A percentile compares a stretch with the other conserved stretches of the same genome.
Conservation (phyloP, 2,329 filamentous ascomycete species). For the Beauveria scarabaeidicola region DNA sequence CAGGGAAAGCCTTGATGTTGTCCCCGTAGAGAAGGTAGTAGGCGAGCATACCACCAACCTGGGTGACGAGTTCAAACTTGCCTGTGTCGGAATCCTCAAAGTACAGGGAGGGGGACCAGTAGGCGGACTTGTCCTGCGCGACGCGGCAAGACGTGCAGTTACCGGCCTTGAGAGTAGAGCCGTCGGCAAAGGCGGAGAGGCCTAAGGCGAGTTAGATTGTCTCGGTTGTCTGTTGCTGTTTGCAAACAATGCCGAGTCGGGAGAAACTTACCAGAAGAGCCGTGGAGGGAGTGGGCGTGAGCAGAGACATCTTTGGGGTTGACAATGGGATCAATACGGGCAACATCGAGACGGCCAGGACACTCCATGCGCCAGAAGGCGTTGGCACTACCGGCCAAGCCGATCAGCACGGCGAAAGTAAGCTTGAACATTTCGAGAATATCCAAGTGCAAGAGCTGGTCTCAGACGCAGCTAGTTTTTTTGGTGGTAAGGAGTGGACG, state of each 20-base stretch:
- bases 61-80: conserved; percentile 57
- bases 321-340: conserved; percentile 70
- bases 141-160: conserved; percentile 77
- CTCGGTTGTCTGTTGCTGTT: not conserved
- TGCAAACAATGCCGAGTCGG: not conserved
- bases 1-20: conserved; percentile 65
- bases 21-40: conserved; percentile 73
- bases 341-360: conserved; percentile 58
- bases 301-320: conserved; percentile 47
- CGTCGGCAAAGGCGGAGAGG: conserved; percentile 52
- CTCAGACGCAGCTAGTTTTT: conserved; percentile 9
- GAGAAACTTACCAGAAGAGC: conserved; percentile 60
- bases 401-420: conserved; percentile 23
- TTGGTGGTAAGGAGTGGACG: conserved; percentile 24
- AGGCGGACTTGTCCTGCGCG: conserved; percentile 74
- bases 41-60: conserved; percentile 79
- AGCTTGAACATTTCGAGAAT: conserved; percentile 27
- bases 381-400: conserved; percentile 32
- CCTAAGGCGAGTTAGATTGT: conserved; percentile 34
- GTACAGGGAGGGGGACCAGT: conserved; percentile 76
- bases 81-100: conserved; percentile 61
- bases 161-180: conserved; percentile 47
- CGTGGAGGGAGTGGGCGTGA: conserved; percentile 70
- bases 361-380: conserved; percentile 93
- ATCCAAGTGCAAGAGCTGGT: conserved; percentile 19